A percentile compares a stretch with the other conserved stretches of the same genome.
These are phyloP conservation scores for Candida sonorensis DNA, from an alignment of 805 yeast genomes.

Conservation along the genomic window DNA sequence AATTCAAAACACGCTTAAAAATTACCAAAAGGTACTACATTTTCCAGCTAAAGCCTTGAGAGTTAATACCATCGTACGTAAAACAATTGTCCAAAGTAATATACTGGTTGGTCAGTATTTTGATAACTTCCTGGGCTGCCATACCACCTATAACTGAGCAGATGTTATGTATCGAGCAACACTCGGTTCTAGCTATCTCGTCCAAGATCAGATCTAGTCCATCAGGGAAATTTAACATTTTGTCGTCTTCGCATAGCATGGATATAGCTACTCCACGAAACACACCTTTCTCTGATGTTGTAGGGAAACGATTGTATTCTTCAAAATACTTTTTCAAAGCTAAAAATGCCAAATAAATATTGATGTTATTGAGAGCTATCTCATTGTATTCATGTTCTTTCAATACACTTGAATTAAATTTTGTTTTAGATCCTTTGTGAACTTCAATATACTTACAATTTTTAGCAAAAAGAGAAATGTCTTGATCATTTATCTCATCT, in stretches of 20 bases:
- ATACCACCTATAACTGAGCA: constrained; percentile 77
- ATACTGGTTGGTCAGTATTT: constrained; percentile 71
- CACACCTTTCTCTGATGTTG: constrained; percentile 13
- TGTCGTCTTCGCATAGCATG: constrained; percentile 15
- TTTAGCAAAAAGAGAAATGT: constrained; percentile 49
- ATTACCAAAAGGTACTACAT: too few species aligned
- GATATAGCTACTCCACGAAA: constrained; percentile 21
- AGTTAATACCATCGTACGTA: constrained; percentile 65
- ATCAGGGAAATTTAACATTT: constrained; percentile 25
- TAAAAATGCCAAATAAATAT: constrained; percentile 39
- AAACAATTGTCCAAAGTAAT: constrained; percentile 67
- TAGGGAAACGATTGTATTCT: constrained; percentile 17
- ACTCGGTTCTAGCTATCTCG: constrained; percentile 35
- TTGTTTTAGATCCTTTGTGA: constrained; percentile 35
- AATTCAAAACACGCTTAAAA: too few species aligned
- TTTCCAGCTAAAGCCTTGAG: constrained; percentile 34
- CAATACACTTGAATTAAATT: constrained; percentile 15
- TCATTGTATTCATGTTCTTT: constrained; percentile 6
- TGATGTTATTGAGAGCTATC: constrained; percentile 7
- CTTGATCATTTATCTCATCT: constrained; percentile 27
- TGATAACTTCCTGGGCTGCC: constrained; percentile 77
- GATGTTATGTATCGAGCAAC: constrained; percentile 47
- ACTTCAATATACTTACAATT: constrained; percentile 50
- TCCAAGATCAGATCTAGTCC: constrained; percentile 32
- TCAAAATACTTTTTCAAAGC: constrained; percentile 22